A percentile compares a stretch with the other conserved stretches of the same genome.
phyloP scores from a whole-genome alignment of 2,329 filamentous ascomycete species.

The Xylaria arbuscula region DNA sequence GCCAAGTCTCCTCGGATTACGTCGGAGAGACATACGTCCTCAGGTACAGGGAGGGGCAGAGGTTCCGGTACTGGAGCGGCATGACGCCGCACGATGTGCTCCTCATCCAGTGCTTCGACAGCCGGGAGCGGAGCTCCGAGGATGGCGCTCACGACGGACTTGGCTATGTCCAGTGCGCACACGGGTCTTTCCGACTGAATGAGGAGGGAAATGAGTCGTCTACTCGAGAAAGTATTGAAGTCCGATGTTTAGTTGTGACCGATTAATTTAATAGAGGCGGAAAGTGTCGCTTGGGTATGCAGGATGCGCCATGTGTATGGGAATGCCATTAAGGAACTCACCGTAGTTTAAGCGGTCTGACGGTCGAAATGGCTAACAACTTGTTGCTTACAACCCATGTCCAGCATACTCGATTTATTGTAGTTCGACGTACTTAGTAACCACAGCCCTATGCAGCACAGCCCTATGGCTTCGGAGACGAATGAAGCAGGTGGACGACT shows the following conservation, averaged over 20 bases:
- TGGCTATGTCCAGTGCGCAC: slow-evolving; percentile 13
- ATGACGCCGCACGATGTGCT: slow-evolving; percentile 19
- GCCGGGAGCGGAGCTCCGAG: slow-evolving; percentile 8
- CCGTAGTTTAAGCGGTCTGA: too few species aligned
- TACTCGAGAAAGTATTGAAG: slow-evolving; percentile 21
- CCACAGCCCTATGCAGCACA: too few species aligned
- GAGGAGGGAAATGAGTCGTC: slow-evolving; percentile 6
- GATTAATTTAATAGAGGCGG: neutral
- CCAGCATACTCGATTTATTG: too few species aligned
- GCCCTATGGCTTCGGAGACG: too few species aligned
- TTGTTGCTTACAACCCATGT: too few species aligned
- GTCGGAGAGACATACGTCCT: slow-evolving; percentile 23
- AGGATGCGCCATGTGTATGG: too few species aligned
- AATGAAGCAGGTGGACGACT: too few species aligned
- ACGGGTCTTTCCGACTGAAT: slow-evolving; percentile 18
- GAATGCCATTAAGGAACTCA: too few species aligned
- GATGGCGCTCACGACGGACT: slow-evolving; percentile 3
- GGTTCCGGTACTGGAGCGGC: slow-evolving; percentile 26
- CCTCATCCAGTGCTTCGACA: slow-evolving; percentile 23
- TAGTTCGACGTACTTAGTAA: too few species aligned
- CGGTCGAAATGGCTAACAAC: too few species aligned
- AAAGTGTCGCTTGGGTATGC: too few species aligned
- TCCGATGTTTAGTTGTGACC: slow-evolving; percentile 17
- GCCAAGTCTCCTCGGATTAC: slow-evolving; percentile 14
- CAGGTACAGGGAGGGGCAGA: slow-evolving; percentile 6